Conservation (phyloP, 2,329 filamentous ascomycete genomes). For the Aspergillus versicolor region DNA sequence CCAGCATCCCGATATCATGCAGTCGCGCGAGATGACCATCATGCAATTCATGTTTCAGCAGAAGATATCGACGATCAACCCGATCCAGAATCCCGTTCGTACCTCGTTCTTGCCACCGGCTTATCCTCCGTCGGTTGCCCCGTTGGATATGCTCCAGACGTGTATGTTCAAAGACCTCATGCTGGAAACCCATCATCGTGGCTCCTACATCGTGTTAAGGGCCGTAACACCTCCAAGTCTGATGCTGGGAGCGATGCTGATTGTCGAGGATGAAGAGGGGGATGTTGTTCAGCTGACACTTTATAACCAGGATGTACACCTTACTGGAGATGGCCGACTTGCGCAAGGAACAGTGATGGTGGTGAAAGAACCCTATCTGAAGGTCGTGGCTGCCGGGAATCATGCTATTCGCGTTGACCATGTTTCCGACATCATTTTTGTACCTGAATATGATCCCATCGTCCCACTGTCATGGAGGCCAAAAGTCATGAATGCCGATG, state of each 20-base stretch:
- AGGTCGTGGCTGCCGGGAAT: constrained; percentile 35
- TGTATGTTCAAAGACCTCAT: constrained; percentile 32
- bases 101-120: constrained; percentile 21
- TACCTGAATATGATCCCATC: constrained; percentile 36
- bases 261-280: constrained; percentile 44
- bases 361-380: constrained; percentile 58
- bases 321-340: constrained; percentile 37
- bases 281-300: constrained; percentile 40
- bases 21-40: constrained; percentile 18
- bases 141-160: constrained; percentile 22
- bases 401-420: constrained; percentile 56
- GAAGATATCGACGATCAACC: background rate
- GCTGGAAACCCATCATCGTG: constrained; percentile 44
- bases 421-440: constrained; percentile 47
- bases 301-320: constrained; percentile 41
- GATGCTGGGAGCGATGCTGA: constrained; percentile 27
- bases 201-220: constrained; percentile 34
- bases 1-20: constrained; percentile 3
- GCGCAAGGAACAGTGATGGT: constrained; percentile 37
- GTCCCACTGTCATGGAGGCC: constrained; percentile 42
- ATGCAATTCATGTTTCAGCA: constrained; percentile 16
- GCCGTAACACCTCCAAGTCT: constrained; percentile 25
- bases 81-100: background rate
- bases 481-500: background rate
- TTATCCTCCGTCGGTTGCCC: constrained; percentile 19